Percentiles rank a stretch among this genome's conserved stretches.
Conservation (phyloP, 768 basidiomycete species). For the Naganishia friedmannii region DNA sequence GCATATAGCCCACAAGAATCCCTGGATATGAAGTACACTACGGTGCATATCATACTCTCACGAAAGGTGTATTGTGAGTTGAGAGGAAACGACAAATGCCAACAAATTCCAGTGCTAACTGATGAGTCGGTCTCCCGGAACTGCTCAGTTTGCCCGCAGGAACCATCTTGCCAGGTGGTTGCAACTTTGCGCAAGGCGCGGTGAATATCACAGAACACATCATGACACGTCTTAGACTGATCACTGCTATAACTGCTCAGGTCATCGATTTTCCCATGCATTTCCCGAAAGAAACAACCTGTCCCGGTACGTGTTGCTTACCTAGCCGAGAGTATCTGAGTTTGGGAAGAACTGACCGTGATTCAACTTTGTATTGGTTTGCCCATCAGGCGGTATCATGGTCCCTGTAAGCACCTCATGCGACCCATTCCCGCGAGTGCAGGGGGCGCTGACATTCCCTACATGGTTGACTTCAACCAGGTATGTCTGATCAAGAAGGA, state of each 20-base stretch:
- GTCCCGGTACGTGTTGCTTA: slow-evolving; percentile 19
- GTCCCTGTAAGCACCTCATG: slow-evolving; percentile 19
- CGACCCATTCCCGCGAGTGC: neutral
- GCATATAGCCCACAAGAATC: slow-evolving; percentile 28
- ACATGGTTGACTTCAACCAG: neutral
- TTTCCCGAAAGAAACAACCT: slow-evolving; percentile 28
- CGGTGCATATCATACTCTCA: slow-evolving; percentile 30
- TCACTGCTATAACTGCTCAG: neutral
- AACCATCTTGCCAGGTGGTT: slow-evolving; percentile 28
- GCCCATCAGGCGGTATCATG: slow-evolving; percentile 28
- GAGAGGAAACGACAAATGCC: neutral
- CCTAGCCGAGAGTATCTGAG: neutral
- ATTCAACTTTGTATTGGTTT: too few species aligned
- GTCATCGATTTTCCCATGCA: slow-evolving; percentile 32
- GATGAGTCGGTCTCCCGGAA: neutral
- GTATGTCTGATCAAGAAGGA: slow-evolving; percentile 23
- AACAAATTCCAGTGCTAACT: neutral
- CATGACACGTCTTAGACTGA: neutral
- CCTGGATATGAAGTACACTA: slow-evolving; percentile 32
- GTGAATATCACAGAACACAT: neutral
- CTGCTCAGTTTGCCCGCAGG: slow-evolving; percentile 30
- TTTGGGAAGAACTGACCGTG: too few species aligned
- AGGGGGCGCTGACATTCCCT: neutral
- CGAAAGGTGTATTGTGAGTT: slow-evolving; percentile 33
- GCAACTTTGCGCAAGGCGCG: slow-evolving; percentile 33